phyloP scores from a whole-genome alignment of 345 rosid species.

The Orychophragmus violaceus region DNA sequence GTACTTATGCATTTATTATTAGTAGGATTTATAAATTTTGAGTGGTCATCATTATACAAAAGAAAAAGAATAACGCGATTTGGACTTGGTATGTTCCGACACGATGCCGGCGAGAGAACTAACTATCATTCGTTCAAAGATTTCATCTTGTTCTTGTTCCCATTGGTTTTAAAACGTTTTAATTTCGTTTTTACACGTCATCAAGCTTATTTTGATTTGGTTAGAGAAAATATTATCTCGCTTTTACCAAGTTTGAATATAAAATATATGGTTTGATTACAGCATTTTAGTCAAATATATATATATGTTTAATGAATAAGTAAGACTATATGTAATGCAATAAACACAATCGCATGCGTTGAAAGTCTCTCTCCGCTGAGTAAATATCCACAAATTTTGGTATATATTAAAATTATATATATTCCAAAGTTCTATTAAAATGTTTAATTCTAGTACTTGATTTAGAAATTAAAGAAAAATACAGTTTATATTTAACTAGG shows the following conservation, averaged over 20 bases:
- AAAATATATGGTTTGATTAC: no score
- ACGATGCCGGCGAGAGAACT: conserved; percentile 24
- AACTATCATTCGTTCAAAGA: conserved; percentile 22
- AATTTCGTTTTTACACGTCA: background rate
- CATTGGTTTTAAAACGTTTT: conserved; percentile 11
- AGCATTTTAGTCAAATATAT: no score
- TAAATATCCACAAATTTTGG: background rate
- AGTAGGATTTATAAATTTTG: background rate
- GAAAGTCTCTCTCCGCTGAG: background rate
- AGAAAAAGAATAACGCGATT: background rate
- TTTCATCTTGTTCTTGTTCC: conserved; percentile 18
- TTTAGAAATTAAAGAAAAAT: background rate
- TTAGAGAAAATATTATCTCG: background rate
- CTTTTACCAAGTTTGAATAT: background rate
- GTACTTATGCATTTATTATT: conserved; percentile 4
- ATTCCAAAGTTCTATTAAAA: background rate
- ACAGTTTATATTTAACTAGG: background rate
- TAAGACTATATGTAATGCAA: background rate
- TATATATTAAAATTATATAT: background rate
- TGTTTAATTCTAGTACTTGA: background rate
- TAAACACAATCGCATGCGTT: background rate
- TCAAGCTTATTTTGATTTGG: background rate
- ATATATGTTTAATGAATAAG: background rate
- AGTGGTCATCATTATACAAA: conserved; percentile 8
- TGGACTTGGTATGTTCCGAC: conserved; percentile 17